Base-by-base conservation (phyloP, 345 rosid genomes). In the Atalantia buxifolia region DNA sequence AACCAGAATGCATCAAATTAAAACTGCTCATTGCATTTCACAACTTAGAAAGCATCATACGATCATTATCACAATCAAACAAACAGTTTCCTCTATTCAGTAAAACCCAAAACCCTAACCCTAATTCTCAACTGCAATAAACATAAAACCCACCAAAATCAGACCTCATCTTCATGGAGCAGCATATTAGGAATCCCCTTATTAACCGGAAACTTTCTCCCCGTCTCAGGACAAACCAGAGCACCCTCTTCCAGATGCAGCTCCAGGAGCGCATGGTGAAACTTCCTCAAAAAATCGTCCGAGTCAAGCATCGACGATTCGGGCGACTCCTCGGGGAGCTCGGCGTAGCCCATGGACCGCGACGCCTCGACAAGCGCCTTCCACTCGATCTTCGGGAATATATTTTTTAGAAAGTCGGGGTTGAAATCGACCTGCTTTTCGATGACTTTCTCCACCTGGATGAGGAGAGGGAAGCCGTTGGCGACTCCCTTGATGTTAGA, bases 161-260 rank as follows among this genome's bases (percentile, higher is more conserved):
- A 90, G 78, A 96, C 98, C 90, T 96, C 97, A 70, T 96, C 98
- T 76, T 93, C 97, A n/a, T 88, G 98, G 18, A 96, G 98, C 82
- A 94, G 93, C 98, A 96, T 92, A 80, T 92, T 94, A 10, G 98
- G 99, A 60, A 96, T 92, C 9, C 98, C 98, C 72, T 91, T 94
- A 42, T 55, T 91, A 5, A 90, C 94, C 0, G 94, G 93, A 59
- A 92, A 92, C 80, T 84, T 90, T 24, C 96, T 76, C 6, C 90
- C 98, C 4, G 98, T 91, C 86, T 92, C 90, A 2, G 98, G 98
- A 70, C 98, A 96, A 78, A 94, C 88, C 70, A 96, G 89, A 19
- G 95, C 88, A n/a, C 99, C 94, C 72, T 96, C 97, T 78, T 94
- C 97, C 0, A 94, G 92, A 74, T 92, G 92, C 7, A 96, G 87